Percentiles rank a stretch among this genome's conserved stretches.
phyloP scores from a whole-genome alignment of 1,139 yeast species.

The Blastobotrys persicus region DNA sequence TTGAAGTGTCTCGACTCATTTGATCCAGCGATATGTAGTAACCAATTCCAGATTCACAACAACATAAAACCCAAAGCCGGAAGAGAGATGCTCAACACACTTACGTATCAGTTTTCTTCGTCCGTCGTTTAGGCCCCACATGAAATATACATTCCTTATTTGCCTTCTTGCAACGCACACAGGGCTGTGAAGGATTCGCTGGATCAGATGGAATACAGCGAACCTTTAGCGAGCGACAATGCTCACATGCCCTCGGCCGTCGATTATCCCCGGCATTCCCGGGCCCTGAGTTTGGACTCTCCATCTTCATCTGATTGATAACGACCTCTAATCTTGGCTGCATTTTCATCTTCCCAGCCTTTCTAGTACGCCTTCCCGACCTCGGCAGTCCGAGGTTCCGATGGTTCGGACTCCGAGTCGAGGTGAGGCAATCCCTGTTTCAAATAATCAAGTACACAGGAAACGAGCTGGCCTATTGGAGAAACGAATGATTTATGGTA shows the following conservation, averaged over 20 bases:
- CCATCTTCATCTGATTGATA: background rate
- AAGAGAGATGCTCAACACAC: conserved; percentile 13
- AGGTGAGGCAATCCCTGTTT: no score
- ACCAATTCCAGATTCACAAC: no score
- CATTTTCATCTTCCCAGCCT: background rate
- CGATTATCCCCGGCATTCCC: conserved; percentile 24
- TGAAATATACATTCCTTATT: conserved; percentile 67
- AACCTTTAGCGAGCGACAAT: conserved; percentile 78
- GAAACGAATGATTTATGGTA: no score
- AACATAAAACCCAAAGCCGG: background rate
- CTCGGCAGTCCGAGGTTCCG: background rate
- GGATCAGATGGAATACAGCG: conserved; percentile 75
- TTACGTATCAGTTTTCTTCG: conserved; percentile 37
- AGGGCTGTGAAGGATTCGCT: conserved; percentile 58
- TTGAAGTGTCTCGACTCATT: no score
- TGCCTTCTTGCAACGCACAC: conserved; percentile 69
- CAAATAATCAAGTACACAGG: no score
- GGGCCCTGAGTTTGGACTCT: background rate
- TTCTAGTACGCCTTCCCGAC: background rate
- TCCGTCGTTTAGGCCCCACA: conserved; percentile 56
- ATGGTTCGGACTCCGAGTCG: background rate
- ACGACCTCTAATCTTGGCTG: background rate
- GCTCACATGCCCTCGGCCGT: conserved; percentile 66
- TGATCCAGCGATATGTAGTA: no score
- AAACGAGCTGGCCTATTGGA: no score